Evolutionary conservation across 805 yeast genomes (phyloP).

Genomic region (Metschnikowia cerradonensis): DNA sequence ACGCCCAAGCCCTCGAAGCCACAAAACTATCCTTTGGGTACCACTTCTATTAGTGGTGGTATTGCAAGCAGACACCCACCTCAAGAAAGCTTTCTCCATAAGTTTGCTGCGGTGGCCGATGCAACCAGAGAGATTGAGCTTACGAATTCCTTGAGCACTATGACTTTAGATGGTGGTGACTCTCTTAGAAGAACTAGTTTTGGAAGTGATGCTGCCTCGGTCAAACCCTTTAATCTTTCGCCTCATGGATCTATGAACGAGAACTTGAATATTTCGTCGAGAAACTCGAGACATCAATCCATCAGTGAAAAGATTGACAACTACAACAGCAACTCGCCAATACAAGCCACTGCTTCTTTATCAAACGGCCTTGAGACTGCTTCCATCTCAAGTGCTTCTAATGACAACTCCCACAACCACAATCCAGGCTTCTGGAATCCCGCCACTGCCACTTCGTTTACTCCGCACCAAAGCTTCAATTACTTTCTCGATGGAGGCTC

Average conservation of each 20-base stretch:
- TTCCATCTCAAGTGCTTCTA: not conserved
- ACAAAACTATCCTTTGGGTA: conserved; percentile 42
- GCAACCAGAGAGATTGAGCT: conserved; percentile 64
- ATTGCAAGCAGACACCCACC: conserved; percentile 45
- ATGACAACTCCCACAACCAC: conserved; percentile 9
- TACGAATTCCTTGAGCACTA: conserved; percentile 40
- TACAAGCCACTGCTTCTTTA: conserved; percentile 39
- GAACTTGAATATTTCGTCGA: conserved; percentile 34
- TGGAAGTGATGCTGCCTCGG: conserved; percentile 25
- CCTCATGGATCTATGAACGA: conserved; percentile 43
- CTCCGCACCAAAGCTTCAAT: conserved; percentile 36
- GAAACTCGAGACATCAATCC: conserved; percentile 46
- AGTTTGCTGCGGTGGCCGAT: conserved; percentile 62
- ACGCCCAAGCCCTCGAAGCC: conserved; percentile 14
- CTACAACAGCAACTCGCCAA: conserved; percentile 45
- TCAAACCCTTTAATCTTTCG: conserved; percentile 23
- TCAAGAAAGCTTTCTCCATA: conserved; percentile 52
- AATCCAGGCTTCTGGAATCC: conserved; percentile 59
- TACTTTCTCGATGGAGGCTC: conserved; percentile 27
- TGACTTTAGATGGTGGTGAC: conserved; percentile 27
- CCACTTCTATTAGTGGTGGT: conserved; percentile 61
- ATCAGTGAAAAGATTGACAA: conserved; percentile 62
- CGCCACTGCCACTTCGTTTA: conserved; percentile 57
- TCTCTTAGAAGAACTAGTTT: conserved; percentile 49
- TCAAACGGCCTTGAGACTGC: conserved; percentile 25